A percentile compares a stretch with the other conserved stretches of the same genome.
These are phyloP conservation scores for Tuber microsphaerosporum DNA, from an alignment of 495 filamentous ascomycete genomes.

Conservation along the genomic window DNA sequence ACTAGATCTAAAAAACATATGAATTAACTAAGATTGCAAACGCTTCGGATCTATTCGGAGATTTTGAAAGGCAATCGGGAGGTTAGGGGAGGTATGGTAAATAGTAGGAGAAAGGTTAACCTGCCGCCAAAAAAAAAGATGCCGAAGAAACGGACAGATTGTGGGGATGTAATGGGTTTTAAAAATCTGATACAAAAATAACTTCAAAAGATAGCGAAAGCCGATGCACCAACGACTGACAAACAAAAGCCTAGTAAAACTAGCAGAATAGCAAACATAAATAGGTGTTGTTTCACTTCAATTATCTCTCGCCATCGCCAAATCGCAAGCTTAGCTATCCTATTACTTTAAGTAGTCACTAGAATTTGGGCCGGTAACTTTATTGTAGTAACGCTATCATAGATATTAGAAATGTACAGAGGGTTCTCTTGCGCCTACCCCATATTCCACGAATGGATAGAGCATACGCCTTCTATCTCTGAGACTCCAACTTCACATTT, in stretches of 20 bases:
- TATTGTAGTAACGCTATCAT: neutral
- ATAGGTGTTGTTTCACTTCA: neutral
- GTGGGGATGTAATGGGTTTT: neutral
- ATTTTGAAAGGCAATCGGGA: neutral
- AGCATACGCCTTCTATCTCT: constrained; percentile 44
- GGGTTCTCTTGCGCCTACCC: constrained; percentile 41
- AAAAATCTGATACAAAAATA: neutral
- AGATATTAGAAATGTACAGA: constrained; percentile 28
- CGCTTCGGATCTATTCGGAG: neutral
- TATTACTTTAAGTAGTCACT: neutral
- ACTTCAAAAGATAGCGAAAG: neutral
- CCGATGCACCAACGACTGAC: neutral
- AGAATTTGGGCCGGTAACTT: neutral
- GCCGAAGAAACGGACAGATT: neutral
- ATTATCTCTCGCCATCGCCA: neutral
- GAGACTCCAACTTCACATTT: constrained; percentile 12
- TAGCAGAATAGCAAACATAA: neutral
- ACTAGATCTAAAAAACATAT: neutral
- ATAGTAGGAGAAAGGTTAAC: neutral
- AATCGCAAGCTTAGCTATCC: neutral
- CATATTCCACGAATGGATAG: constrained; percentile 27
- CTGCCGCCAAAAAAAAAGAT: neutral
- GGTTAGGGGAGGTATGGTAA: neutral
- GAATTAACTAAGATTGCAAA: neutral
- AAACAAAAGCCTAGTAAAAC: neutral